Evolutionary conservation across 75 land plant species (phyloP).

Genomic region (Picea glauca): DNA sequence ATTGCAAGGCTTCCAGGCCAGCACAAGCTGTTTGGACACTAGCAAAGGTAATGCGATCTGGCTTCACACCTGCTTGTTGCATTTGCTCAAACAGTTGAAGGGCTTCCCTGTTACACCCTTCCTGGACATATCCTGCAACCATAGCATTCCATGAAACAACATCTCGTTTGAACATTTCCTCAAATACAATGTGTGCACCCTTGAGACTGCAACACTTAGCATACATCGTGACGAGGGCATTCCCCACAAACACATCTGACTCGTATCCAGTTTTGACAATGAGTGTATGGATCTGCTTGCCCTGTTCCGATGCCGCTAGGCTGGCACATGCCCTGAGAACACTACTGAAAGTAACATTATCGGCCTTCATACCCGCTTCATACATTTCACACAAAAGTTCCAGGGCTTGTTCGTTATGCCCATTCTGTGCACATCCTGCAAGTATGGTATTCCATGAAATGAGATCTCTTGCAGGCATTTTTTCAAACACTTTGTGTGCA

Average conservation of each 20-base stretch:
- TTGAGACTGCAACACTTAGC: constrained; percentile 15
- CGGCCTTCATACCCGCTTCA: constrained; percentile 27
- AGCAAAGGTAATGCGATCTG: constrained; percentile 13
- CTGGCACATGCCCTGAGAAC: constrained; percentile 58
- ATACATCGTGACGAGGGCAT: constrained; percentile 27
- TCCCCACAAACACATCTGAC: constrained; percentile 52
- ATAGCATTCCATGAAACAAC: constrained; percentile 44
- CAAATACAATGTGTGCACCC: constrained; percentile 24
- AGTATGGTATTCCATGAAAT: constrained; percentile 22
- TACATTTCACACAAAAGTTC: constrained; percentile 11
- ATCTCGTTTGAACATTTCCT: constrained; percentile 28
- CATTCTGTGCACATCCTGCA: constrained; percentile 14
- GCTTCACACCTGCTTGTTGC: constrained; percentile 2
- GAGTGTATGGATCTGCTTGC: constrained; percentile 52
- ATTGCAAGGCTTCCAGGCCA: constrained; percentile 6
- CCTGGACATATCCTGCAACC: constrained; percentile 36
- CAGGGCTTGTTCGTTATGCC: constrained; percentile 9
- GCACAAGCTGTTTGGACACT: constrained; percentile 20
- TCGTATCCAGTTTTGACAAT: constrained; percentile 42
- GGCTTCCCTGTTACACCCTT: constrained; percentile 13
- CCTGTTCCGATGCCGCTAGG: constrained; percentile 24
- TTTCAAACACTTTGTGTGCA: constrained; percentile 16
- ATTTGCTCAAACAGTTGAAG: constrained; percentile 16
- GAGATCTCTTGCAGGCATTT: constrained; percentile 10
- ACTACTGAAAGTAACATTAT: constrained; percentile 63